Evolutionary conservation across 345 rosid genomes (phyloP), one percentile per base, ranked within the genome.

Genomic region (Mallotus nudiflorus): DNA sequence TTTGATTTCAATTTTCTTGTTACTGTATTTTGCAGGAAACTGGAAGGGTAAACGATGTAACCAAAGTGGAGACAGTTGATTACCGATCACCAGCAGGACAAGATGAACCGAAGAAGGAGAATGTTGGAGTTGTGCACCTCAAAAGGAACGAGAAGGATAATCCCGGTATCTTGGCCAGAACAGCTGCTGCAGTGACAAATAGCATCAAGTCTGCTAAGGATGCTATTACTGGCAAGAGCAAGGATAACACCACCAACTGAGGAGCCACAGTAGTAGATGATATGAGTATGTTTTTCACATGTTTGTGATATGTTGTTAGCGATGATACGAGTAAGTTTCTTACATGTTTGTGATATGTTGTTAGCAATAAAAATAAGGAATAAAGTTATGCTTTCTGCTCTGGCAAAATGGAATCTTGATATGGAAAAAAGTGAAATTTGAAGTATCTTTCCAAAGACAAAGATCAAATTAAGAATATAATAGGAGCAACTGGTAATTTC

Each of bases 61-160:
- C 75, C 57, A 72, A 27, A 58, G 85, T 81, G 57, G 81, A 82
- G 55, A 73, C 87, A 0, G 70, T 66, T 10, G 83, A 81, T 66
- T 25, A 59, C 65, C 66, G 78, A 65, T 62, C 79, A 28, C 24
- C 66, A 5, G 79, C 81, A 0, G 82, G 77, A 16, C 54, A 74
- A 62, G 73, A 71, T n/a, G 80, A 76, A 51, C 62, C 81, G 16
- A 62, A 33, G 2, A 65, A 55, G 52, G 74, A 73, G 70, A 77
- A 82, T 56, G 74, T 78, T 2, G 82, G 73, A 9, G 81, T 77
- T 65, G 79, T 81, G 62, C 86, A 78, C 61, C 81, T 85, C 27
- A 74, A 42, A 37, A 75, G 62, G 45, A 18, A 73, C 3, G 22
- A 70, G 16, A 42, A 15, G 25, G 62, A 37, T 0, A 13, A 22